These are phyloP conservation scores for Endoconidiophora polonica DNA, from an alignment of 2,329 filamentous ascomycete genomes.

Conservation along the genomic window DNA sequence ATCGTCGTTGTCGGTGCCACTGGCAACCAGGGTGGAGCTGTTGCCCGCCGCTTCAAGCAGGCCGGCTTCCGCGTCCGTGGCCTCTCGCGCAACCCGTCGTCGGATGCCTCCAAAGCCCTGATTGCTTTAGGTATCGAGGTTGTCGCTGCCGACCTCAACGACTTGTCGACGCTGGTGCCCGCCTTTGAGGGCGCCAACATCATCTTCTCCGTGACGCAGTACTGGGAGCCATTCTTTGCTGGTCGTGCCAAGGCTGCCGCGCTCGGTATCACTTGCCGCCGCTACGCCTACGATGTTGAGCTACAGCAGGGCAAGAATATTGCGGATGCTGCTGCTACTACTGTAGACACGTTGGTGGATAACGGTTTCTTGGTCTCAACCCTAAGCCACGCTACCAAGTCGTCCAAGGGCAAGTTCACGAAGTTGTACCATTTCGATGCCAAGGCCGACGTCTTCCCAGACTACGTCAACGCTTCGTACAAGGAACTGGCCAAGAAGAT, in stretches of 20 bases:
- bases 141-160: constrained; percentile 27
- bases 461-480: constrained; percentile 27
- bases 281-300: constrained; percentile 32
- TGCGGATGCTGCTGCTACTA: constrained; percentile 32
- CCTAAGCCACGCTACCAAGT: constrained; percentile 30
- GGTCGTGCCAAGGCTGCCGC: constrained; percentile 23
- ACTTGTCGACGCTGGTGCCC: constrained; percentile 22
- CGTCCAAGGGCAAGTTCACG: constrained; percentile 28
- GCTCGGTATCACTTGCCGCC: constrained; percentile 25
- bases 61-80: constrained; percentile 29
- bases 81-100: constrained; percentile 28
- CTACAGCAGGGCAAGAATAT: constrained; percentile 36
- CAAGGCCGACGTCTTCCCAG: constrained; percentile 34
- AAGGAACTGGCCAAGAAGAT: constrained; percentile 30
- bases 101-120: constrained; percentile 25
- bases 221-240: constrained; percentile 34
- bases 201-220: constrained; percentile 40
- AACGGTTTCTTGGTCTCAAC: constrained; percentile 36
- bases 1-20: constrained; percentile 31
- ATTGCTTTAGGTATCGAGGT: constrained; percentile 26
- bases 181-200: constrained; percentile 29
- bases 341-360: constrained; percentile 23
- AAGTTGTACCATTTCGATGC: constrained; percentile 36
- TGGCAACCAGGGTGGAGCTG: constrained; percentile 35
- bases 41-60: constrained; percentile 30